Base-by-base conservation (phyloP, 225 moss, liverwort and hornwort species). In the Polytrichum commune region DNA sequence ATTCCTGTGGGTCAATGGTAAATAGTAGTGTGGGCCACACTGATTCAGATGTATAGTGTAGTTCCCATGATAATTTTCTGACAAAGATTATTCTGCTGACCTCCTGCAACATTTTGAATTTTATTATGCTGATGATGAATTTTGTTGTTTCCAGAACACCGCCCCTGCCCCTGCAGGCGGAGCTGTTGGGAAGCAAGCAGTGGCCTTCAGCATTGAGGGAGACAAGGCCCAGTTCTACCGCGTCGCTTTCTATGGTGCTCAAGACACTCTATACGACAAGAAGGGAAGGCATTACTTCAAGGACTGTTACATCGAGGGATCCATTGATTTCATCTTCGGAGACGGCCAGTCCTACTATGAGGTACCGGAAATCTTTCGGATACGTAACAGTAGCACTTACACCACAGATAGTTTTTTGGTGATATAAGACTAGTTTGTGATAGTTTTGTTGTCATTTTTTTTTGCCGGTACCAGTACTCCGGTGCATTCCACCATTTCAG, bases 291-390 rank as follows among this genome's bases (percentile, higher is more conserved):
- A 89, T 73, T 89, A 84, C 74, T 89, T 79, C 79, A 87, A 87
- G 53, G 75, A 89, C 53, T 89, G 86, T 71, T 86, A 78, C 68
- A 79, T 89, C 3, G 33, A 8, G 33, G 89, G 89, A 46, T 89
- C 89, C 71, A 89, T 89, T 13, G 89, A 89, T 75, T 87, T 89
- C 68, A 53, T 89, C 72, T 89, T 86, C 72, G 89, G 89, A 30
- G 77, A 2, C 57, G 89, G 84, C 53, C 75, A 79, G 26, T 83
- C 89, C 6, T 83, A 71, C 61, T 89, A 77, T 75, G 84, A 83
- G 5, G 84, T 84, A 70, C 10, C 19, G 5, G 29, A 63, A 25
- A 32, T 58, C 13, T 46, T 46, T 46, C 16, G 46, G 46, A 46
- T 4, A 46, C 46, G 13, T 46, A 10, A 13, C 0, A 46, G 3